These are phyloP conservation scores for Endoconidiophora polonica DNA, from an alignment of 2,329 filamentous ascomycete genomes.

Conservation along the genomic window DNA sequence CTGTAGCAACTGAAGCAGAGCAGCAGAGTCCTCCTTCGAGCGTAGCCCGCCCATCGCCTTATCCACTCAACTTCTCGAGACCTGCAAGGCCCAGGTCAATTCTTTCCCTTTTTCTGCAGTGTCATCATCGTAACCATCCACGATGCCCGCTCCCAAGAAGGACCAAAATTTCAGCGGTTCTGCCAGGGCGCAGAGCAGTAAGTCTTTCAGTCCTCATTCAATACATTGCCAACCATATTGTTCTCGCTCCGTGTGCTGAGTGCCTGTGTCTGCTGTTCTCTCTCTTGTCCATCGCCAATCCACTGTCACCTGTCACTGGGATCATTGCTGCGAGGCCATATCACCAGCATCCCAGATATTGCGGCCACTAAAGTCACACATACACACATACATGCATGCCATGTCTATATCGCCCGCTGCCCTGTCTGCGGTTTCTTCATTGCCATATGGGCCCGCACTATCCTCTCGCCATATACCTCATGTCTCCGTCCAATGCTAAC, in stretches of 20 bases:
- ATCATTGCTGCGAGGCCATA: background rate
- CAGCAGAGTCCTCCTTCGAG: too few relatives aligned
- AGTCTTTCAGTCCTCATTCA: slow-evolving; percentile 9
- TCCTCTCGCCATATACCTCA: too few relatives aligned
- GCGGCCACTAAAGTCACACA: background rate
- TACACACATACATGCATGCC: background rate
- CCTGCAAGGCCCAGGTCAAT: background rate
- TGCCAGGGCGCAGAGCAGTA: slow-evolving; percentile 23
- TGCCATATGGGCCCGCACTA: too few relatives aligned
- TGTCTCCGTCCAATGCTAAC: too few relatives aligned
- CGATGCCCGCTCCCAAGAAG: slow-evolving; percentile 26
- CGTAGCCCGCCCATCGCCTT: too few relatives aligned
- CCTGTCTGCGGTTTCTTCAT: too few relatives aligned
- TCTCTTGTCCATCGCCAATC: background rate
- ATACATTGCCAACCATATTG: background rate
- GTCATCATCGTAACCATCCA: slow-evolving; percentile 11
- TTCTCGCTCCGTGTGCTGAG: background rate
- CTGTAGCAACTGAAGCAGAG: too few relatives aligned
- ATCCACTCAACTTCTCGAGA: too few relatives aligned
- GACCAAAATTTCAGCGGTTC: slow-evolving; percentile 17
- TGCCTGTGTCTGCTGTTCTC: slow-evolving; percentile 10
- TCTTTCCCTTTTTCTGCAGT: slow-evolving; percentile 5
- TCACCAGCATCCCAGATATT: background rate
- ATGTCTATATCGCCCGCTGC: too few relatives aligned
- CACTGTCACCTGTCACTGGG: background rate